A percentile compares a stretch with the other conserved stretches of the same genome.
Conservation (phyloP, 768 basidiomycete genomes). For the Hemileccinum impolitum region DNA sequence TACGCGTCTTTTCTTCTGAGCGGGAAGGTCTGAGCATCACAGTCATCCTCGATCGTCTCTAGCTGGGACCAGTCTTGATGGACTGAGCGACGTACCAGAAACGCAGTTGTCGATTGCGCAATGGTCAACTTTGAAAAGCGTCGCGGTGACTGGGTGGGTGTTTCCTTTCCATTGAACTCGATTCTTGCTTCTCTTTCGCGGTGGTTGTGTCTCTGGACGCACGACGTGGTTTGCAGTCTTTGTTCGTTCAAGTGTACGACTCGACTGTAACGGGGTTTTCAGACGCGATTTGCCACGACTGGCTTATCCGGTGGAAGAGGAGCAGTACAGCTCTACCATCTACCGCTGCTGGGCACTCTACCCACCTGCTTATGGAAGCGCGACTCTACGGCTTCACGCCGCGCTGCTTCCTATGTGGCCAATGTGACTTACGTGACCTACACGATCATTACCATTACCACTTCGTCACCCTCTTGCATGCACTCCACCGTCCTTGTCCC, state of each 20-base stretch:
- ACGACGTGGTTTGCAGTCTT: conserved; percentile 3
- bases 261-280: conserved; percentile 2
- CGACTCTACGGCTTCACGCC: too few species aligned
- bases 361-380: too few species aligned
- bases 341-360: too few species aligned
- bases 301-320: conserved; percentile 1
- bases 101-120: conserved; percentile 17
- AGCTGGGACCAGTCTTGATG: conserved; percentile 24
- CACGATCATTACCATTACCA: too few species aligned
- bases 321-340: not conserved
- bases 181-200: conserved; percentile 22
- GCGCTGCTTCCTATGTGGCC: too few species aligned
- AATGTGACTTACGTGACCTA: too few species aligned
- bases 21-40: conserved; percentile 33
- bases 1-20: conserved; percentile 26
- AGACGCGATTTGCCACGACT: not conserved
- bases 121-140: conserved; percentile 26
- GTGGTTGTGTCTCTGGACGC: conserved; percentile 12
- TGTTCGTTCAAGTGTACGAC: not conserved
- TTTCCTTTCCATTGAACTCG: not conserved
- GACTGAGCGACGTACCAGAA: conserved; percentile 31
- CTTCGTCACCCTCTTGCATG: too few species aligned
- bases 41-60: conserved; percentile 31
- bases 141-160: conserved; percentile 28
- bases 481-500: too few species aligned